Percentiles rank a stretch among this genome's conserved stretches.
phyloP scores from a whole-genome alignment of 371 early-diverging fungal species.

The Mucor indicus region DNA sequence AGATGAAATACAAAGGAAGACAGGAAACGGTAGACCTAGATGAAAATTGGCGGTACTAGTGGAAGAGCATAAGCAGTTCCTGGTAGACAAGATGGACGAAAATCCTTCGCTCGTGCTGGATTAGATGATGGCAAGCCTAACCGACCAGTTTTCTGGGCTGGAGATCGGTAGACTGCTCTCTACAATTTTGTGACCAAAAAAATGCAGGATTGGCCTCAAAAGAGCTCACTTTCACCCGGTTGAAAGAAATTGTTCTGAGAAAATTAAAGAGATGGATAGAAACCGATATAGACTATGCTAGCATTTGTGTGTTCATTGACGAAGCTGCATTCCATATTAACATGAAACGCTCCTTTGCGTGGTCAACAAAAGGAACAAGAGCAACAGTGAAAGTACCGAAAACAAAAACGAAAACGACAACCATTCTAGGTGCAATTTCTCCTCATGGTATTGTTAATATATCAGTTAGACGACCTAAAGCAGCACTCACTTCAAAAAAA shows the following conservation, averaged over 20 bases:
- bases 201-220: constrained; percentile 6
- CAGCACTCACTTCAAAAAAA: not conserved
- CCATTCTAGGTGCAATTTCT: constrained; percentile 1
- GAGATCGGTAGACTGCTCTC: constrained; percentile 1
- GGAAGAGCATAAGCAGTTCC: no score
- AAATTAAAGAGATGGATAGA: constrained; percentile 4
- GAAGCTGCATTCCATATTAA: constrained; percentile 8
- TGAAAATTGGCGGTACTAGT: no score
- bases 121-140: constrained; percentile 6
- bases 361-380: not conserved
- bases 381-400: not conserved
- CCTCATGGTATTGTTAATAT: constrained; percentile 1
- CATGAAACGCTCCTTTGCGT: not conserved
- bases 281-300: constrained; percentile 7
- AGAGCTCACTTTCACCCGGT: constrained; percentile 4
- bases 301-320: constrained; percentile 10
- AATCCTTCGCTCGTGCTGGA: no score
- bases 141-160: not conserved
- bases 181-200: constrained; percentile 10
- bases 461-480: not conserved
- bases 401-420: constrained; percentile 2
- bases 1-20: no score
- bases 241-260: not conserved
- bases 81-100: no score
- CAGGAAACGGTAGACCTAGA: no score